Conservation (phyloP, 805 yeast genomes). For the Pichia insulana region DNA sequence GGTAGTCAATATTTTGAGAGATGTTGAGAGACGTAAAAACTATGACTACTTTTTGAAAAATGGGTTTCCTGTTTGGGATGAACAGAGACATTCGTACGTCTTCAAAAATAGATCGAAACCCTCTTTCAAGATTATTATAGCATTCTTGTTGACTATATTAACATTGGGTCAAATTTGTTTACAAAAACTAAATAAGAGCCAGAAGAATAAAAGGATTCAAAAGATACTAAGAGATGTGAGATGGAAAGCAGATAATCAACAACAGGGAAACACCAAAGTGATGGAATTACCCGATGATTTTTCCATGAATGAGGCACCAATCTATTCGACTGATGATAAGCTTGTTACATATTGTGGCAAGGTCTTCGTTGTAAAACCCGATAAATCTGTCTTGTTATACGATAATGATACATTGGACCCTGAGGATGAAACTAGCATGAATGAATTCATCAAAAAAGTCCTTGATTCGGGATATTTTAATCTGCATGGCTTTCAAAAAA, state of each 20-base stretch:
- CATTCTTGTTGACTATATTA: conserved; percentile 5
- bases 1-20: conserved; percentile 65
- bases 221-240: conserved; percentile 13
- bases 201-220: conserved; percentile 12
- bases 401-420: conserved; percentile 7
- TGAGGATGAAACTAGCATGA: conserved; percentile 8
- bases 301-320: neutral
- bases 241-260: conserved; percentile 13
- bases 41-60: conserved; percentile 77
- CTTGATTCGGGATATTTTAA: conserved; percentile 11
- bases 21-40: conserved; percentile 46
- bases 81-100: conserved; percentile 5
- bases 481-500: conserved; percentile 11
- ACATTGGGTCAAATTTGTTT: conserved; percentile 11
- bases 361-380: conserved; percentile 16
- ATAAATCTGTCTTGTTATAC: conserved; percentile 10
- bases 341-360: conserved; percentile 13
- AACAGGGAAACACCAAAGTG: conserved; percentile 8
- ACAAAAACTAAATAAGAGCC: conserved; percentile 9
- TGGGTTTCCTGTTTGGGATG: conserved; percentile 81
- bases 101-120: conserved; percentile 14
- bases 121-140: conserved; percentile 2
- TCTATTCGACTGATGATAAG: conserved; percentile 11
- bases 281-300: conserved; percentile 13
- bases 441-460: conserved; percentile 8